Evolutionary conservation across 768 basidiomycete species (phyloP).

Genomic region (Tephrocybe sp.): DNA sequence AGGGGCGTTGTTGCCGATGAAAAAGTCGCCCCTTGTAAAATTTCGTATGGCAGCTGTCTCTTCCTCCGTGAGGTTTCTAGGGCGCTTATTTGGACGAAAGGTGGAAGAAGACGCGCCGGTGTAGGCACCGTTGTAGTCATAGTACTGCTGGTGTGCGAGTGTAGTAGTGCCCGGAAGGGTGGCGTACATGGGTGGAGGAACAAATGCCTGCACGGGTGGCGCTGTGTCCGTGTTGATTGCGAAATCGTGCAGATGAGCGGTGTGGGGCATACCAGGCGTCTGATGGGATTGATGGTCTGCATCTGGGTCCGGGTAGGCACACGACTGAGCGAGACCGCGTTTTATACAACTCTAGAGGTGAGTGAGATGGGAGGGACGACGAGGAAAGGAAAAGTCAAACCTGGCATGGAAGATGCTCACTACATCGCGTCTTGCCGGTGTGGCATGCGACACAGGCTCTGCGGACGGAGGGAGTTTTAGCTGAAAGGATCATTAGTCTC

Average conservation of each 20-base stretch:
- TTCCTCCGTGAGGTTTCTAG: slow-evolving; percentile 79
- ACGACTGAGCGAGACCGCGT: slow-evolving; percentile 68
- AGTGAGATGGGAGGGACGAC: slow-evolving; percentile 3
- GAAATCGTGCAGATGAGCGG: slow-evolving; percentile 14
- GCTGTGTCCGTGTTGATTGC: slow-evolving; percentile 20
- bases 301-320: slow-evolving; percentile 81
- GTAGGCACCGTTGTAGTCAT: slow-evolving; percentile 73
- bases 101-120: slow-evolving; percentile 72
- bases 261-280: slow-evolving; percentile 32
- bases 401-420: slow-evolving; percentile 82
- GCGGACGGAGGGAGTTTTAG: slow-evolving; percentile 80
- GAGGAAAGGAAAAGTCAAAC: slow-evolving; percentile 31
- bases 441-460: slow-evolving; percentile 82
- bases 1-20: slow-evolving; percentile 76
- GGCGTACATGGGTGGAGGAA: slow-evolving; percentile 52
- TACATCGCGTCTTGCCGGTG: slow-evolving; percentile 81
- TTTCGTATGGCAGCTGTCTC: slow-evolving; percentile 83
- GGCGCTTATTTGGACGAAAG: slow-evolving; percentile 79
- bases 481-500: slow-evolving; percentile 34
- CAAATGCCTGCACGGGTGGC: slow-evolving; percentile 38
- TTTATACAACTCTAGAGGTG: slow-evolving; percentile 72
- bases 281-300: slow-evolving; percentile 46
- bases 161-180: slow-evolving; percentile 45
- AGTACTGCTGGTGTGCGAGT: slow-evolving; percentile 67
- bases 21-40: slow-evolving; percentile 81